These are phyloP conservation scores for Vaccinium vitisidaea DNA, from an alignment of 148 eudicot genomes.

Conservation along the genomic window DNA sequence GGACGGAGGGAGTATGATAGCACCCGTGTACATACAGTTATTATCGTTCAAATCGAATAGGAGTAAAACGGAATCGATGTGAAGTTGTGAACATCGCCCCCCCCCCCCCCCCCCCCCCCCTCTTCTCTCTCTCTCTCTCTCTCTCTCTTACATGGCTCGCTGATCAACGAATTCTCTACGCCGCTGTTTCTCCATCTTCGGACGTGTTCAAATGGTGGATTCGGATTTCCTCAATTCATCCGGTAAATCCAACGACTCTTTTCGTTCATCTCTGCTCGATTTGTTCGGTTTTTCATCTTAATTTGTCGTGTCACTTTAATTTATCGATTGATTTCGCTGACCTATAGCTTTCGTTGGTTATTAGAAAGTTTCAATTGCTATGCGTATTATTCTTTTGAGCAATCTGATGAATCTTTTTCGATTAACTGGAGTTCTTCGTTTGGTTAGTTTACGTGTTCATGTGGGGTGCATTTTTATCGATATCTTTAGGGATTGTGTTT, in stretches of 20 bases:
- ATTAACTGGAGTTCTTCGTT: background rate
- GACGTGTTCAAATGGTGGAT: background rate
- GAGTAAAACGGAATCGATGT: background rate
- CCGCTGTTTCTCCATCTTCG: background rate
- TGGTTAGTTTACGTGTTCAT: background rate
- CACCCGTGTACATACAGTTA: background rate
- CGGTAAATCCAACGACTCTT: background rate
- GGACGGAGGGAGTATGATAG: background rate
- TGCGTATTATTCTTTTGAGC: background rate
- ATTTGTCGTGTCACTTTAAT: background rate
- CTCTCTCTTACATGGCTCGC: background rate
- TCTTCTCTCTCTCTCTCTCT: background rate
- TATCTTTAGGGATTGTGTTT: background rate
- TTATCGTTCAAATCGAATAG: constrained; percentile 9
- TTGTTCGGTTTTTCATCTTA: too few species aligned
- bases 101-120: background rate
- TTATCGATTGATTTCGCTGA: background rate
- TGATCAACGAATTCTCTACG: constrained; percentile 14
- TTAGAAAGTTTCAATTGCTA: background rate
- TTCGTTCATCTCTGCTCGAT: background rate
- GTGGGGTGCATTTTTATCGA: background rate
- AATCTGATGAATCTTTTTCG: background rate
- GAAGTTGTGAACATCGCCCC: background rate
- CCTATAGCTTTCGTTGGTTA: background rate
- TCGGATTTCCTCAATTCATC: background rate